Base-by-base conservation (phyloP, 208 protist species). In the Trypanosoma rangeli region DNA sequence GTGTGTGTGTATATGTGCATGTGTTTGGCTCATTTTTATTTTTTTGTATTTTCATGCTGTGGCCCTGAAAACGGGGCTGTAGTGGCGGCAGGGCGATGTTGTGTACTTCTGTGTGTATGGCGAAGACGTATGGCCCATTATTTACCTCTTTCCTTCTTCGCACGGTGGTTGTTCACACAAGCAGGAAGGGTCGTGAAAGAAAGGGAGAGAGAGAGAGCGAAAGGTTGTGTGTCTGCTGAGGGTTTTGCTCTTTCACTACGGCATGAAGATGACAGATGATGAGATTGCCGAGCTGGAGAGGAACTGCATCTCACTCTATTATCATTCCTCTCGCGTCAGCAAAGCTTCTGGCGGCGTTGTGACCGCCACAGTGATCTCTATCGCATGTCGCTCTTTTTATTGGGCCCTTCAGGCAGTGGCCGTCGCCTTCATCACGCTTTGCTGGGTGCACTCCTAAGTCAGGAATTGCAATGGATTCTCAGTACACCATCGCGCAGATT, bases 261-360 rank as follows among this genome's bases (percentile, higher is more conserved):
- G n/a, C 7, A 77, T 77, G 72, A 53, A 55, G 29, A 2, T 77
- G 35, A 77, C 72, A 46, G 64, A 77, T 39, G 72, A 65, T 16
- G 72, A 77, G 42, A 54, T 70, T 61, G 72, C 64, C 33, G 64
- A 71, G 18, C 52, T 77, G 55, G 72, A 77, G 59, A 57, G 49
- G 42, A 66, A 63, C 39, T 77, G 37, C 42, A 46, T 77, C 39
- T 39, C 24, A 12, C 65, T 77, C 29, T 71, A 77, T 39, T 71
- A 77, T 65, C 64, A 29, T 16, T 57, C 35, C 16, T 39, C 64
- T 37, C 68, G 72, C 26, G 37, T 48, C 12, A 15, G 22, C 10
- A 49, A 29, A 10, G 5, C n/a, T 48, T 28, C 48, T 60, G 35
- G 18, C 10, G 12, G 39, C 16, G 35, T 3, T 59, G 50, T 54